Evolutionary conservation across 225 moss, liverwort and hornwort genomes (phyloP).

Genomic region (Bryum argenteum): DNA sequence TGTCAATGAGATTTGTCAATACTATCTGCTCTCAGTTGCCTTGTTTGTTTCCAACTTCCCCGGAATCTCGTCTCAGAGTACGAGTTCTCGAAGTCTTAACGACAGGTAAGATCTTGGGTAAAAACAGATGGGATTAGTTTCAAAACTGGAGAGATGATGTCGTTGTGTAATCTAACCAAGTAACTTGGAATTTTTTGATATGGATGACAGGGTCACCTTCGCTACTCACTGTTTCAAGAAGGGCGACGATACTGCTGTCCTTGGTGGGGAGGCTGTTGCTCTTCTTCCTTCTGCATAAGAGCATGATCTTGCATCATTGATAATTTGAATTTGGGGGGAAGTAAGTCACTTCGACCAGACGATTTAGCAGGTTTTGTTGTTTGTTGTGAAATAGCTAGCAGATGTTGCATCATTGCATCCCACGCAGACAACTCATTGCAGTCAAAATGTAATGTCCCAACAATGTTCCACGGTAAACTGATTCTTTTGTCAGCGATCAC

Average conservation of each 20-base stretch:
- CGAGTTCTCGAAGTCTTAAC: neutral
- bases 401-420: neutral
- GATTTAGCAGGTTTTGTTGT: neutral
- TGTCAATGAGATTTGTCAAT: neutral
- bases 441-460: neutral
- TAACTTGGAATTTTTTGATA: neutral
- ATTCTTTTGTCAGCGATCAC: neutral
- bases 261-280: conserved; percentile 61
- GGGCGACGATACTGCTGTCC: conserved; percentile 37
- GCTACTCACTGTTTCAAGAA: conserved; percentile 62
- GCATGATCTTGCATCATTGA: conserved; percentile 15
- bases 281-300: conserved; percentile 49
- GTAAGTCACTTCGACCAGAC: neutral
- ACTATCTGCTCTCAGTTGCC: too few species aligned
- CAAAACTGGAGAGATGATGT: too few species aligned
- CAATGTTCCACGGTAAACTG: conserved; percentile 1
- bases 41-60: neutral
- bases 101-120: neutral
- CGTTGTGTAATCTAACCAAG: conserved; percentile 1
- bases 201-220: conserved; percentile 60
- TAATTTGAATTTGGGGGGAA: neutral
- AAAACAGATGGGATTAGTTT: neutral
- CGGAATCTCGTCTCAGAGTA: neutral
- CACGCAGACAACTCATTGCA: neutral
- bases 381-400: neutral